Conservation (phyloP, 176 grass and related monocot species). For the Leersia perrieri region DNA sequence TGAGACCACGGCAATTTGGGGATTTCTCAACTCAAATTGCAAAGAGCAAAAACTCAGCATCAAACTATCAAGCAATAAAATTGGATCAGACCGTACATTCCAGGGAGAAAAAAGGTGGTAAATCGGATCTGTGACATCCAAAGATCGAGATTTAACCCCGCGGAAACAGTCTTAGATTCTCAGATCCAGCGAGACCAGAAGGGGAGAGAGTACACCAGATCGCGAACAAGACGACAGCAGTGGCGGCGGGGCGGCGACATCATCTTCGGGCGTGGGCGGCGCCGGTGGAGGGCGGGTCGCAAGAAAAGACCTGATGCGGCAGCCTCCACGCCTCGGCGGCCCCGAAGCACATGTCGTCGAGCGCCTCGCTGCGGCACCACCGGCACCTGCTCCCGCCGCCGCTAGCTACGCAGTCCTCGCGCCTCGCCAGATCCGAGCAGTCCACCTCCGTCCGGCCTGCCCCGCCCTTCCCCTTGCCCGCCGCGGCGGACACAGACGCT, state of each 20-base stretch:
- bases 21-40: neutral
- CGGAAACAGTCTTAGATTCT: neutral
- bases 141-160: neutral
- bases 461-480: neutral
- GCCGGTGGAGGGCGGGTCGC: conserved; percentile 34
- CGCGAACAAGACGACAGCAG: neutral
- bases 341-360: conserved; percentile 97
- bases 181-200: neutral
- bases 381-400: conserved; percentile 48
- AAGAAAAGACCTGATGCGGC: conserved; percentile 75
- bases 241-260: neutral
- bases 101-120: neutral
- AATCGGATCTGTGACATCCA: neutral
- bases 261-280: conserved; percentile 19
- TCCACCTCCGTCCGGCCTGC: neutral
- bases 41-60: neutral
- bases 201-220: neutral
- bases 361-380: conserved; percentile 80
- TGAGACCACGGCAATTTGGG: too few relatives aligned
- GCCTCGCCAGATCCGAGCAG: conserved; percentile 58
- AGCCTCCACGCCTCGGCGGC: conserved; percentile 78
- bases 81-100: neutral
- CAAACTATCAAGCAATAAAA: neutral
- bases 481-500: neutral
- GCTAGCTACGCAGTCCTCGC: conserved; percentile 42